These are phyloP conservation scores for Phialophora chinensis DNA, from an alignment of 2,329 filamentous ascomycete genomes.

Conservation along the genomic window DNA sequence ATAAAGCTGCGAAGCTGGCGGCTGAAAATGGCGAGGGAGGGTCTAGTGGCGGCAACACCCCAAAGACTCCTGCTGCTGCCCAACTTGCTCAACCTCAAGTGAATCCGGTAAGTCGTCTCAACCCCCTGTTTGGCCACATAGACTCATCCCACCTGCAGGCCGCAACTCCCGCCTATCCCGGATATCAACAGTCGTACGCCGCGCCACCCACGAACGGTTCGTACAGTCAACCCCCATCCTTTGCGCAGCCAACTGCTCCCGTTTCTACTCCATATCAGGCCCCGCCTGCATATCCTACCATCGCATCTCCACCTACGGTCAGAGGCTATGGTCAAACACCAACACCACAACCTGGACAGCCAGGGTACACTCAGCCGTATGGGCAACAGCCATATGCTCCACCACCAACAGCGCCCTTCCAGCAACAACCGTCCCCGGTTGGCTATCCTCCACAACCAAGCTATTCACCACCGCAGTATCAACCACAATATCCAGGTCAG, in stretches of 20 bases:
- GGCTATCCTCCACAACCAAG: constrained; percentile 42
- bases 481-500: constrained; percentile 46
- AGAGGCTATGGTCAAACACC: constrained; percentile 38
- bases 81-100: constrained; percentile 46
- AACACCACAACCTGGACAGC: constrained; percentile 37
- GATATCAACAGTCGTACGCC: constrained; percentile 38
- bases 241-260: constrained; percentile 30
- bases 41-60: constrained; percentile 64
- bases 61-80: constrained; percentile 55
- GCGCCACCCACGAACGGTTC: constrained; percentile 36
- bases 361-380: constrained; percentile 31
- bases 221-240: constrained; percentile 36
- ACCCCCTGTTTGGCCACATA: neutral
- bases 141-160: constrained; percentile 26
- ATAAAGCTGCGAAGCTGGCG: constrained; percentile 66
- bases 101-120: constrained; percentile 54
- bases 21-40: constrained; percentile 65
- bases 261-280: constrained; percentile 30
- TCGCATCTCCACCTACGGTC: constrained; percentile 24
- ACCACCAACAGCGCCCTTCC: constrained; percentile 33
- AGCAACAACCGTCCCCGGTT: constrained; percentile 32
- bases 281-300: constrained; percentile 21
- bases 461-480: constrained; percentile 42
- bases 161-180: constrained; percentile 31
- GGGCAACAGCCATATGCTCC: constrained; percentile 27